Conservation (phyloP, 2,329 filamentous ascomycete genomes). For the Phialophora expanda region DNA sequence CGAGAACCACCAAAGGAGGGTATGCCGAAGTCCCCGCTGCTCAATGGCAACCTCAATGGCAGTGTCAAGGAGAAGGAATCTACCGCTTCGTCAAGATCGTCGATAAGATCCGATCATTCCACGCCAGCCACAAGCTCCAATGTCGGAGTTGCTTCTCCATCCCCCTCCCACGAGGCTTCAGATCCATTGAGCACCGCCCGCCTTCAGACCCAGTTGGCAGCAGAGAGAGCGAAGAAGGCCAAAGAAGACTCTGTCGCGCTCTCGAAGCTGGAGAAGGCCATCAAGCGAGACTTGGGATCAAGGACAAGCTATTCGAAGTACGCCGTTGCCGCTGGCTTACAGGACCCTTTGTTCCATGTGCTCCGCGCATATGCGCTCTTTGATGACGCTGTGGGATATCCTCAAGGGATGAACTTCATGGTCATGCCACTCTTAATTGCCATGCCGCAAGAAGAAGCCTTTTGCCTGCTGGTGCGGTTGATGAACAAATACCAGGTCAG, state of each 20-base stretch:
- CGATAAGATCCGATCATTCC: slow-evolving; percentile 78
- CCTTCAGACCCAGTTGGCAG: slow-evolving; percentile 66
- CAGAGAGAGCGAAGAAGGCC: slow-evolving; percentile 75
- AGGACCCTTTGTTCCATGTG: slow-evolving; percentile 91
- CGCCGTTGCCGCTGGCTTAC: slow-evolving; percentile 84
- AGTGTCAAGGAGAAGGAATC: slow-evolving; percentile 70
- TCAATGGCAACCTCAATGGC: slow-evolving; percentile 52
- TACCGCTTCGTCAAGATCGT: slow-evolving; percentile 78
- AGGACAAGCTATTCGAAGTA: slow-evolving; percentile 97
- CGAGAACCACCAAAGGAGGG: slow-evolving; percentile 65
- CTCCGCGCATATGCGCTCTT: slow-evolving; percentile 98
- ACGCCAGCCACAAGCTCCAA: slow-evolving; percentile 62
- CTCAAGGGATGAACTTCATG: slow-evolving; percentile 98
- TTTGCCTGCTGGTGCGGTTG: slow-evolving; percentile 85
- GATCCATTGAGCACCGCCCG: slow-evolving; percentile 65
- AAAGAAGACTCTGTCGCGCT: slow-evolving; percentile 77
- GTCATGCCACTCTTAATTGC: slow-evolving; percentile 97
- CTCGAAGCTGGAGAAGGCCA: slow-evolving; percentile 85
- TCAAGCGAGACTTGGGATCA: slow-evolving; percentile 86
- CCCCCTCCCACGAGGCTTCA: slow-evolving; percentile 63
- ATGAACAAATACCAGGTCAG: slow-evolving; percentile 97
- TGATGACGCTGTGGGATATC: slow-evolving; percentile 92
- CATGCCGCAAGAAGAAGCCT: slow-evolving; percentile 98
- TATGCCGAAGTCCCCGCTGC: slow-evolving; percentile 41
- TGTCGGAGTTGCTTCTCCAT: slow-evolving; percentile 61